These are phyloP conservation scores for Trichophyton benhamiae DNA, from an alignment of 2,329 filamentous ascomycete genomes.

Conservation along the genomic window DNA sequence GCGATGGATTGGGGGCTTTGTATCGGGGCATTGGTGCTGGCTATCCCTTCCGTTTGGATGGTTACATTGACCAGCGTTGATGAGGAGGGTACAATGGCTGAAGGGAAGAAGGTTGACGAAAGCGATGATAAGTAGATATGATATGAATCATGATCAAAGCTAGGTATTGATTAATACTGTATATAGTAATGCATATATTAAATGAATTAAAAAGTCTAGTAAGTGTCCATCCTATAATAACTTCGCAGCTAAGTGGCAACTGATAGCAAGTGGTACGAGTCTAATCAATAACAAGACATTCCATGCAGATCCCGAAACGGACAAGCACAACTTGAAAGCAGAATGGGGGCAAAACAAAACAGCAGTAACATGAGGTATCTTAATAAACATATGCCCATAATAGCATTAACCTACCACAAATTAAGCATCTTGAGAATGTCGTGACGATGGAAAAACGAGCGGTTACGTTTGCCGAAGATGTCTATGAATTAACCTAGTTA, in stretches of 20 bases:
- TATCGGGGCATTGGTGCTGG: constrained; percentile 34
- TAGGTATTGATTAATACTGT: not conserved
- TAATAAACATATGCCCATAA: not conserved
- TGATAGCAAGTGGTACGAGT: not conserved
- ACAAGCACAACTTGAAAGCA: not conserved
- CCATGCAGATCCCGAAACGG: not conserved
- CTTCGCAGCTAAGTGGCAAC: not conserved
- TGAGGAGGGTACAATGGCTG: not conserved
- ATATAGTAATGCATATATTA: not conserved
- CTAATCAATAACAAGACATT: not conserved
- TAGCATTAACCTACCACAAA: constrained; percentile 10
- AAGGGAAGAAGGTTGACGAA: not conserved
- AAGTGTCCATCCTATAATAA: not conserved
- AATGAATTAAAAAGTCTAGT: not conserved
- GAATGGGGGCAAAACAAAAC: not conserved
- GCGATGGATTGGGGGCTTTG: constrained; percentile 38
- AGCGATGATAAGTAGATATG: not conserved
- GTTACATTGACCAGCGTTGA: constrained; percentile 25
- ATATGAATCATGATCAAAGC: not conserved
- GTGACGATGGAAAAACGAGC: constrained; percentile 63
- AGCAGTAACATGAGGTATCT: not conserved
- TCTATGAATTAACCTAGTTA: constrained; percentile 39
- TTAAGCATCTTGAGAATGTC: constrained; percentile 48
- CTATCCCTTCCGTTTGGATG: constrained; percentile 33
- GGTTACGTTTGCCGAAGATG: constrained; percentile 63